A percentile compares a stretch with the other conserved stretches of the same genome.
Evolutionary conservation across 2,329 filamentous ascomycete species (phyloP).

Genomic region (Biscogniauxia marginata): DNA sequence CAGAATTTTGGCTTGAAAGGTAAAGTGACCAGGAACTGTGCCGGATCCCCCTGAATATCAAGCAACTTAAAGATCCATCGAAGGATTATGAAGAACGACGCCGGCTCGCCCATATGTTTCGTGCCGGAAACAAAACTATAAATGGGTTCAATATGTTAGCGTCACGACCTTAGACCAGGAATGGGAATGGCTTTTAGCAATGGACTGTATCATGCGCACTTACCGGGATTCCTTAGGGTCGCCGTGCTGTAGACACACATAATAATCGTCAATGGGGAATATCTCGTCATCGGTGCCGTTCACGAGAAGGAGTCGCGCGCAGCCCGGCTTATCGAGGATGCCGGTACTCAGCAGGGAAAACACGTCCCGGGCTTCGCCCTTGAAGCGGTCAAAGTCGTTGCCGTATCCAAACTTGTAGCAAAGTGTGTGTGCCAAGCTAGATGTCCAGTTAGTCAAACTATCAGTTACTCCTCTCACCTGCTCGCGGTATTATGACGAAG

Average conservation of each 20-base stretch:
- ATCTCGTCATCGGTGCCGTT: conserved; percentile 60
- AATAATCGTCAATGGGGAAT: conserved; percentile 61
- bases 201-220: background rate
- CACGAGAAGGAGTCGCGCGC: conserved; percentile 49
- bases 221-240: conserved; percentile 48
- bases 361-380: conserved; percentile 35
- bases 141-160: background rate
- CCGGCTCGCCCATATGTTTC: conserved; percentile 39
- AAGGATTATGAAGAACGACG: conserved; percentile 32
- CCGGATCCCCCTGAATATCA: conserved; percentile 27
- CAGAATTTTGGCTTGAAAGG: conserved; percentile 27
- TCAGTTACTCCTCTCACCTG: background rate
- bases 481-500: background rate
- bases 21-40: conserved; percentile 26
- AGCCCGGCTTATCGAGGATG: conserved; percentile 49
- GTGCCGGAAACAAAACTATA: conserved; percentile 28
- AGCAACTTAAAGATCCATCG: conserved; percentile 34
- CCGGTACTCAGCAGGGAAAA: conserved; percentile 56
- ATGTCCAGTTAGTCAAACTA: conserved; percentile 1
- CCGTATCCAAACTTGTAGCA: conserved; percentile 30
- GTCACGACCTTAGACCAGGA: too few relatives aligned
- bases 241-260: conserved; percentile 52
- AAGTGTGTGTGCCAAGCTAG: conserved; percentile 28
- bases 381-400: conserved; percentile 30
- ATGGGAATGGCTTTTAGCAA: background rate